These are phyloP conservation scores for Sphenostylis stenocarpa DNA, from an alignment of 306 rosid species.

Conservation along the genomic window DNA sequence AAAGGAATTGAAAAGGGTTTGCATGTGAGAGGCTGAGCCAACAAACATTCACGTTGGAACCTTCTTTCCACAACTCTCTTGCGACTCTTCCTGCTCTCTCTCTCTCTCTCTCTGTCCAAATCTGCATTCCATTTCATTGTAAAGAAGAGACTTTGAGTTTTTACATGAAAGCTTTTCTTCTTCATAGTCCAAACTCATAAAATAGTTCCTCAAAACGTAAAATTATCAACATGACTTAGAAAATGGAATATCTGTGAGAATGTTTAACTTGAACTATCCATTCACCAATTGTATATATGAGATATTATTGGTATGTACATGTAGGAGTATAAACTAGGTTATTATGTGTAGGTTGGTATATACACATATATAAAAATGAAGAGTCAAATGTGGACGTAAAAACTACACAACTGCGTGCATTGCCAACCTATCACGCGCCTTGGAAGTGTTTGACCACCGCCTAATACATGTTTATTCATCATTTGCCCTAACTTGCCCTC, in stretches of 20 bases:
- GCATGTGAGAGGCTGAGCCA: slow-evolving; percentile 60
- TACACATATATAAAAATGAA: neutral
- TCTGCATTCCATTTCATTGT: slow-evolving; percentile 20
- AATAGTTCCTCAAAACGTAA: too few relatives aligned
- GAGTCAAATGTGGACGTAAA: slow-evolving; percentile 68
- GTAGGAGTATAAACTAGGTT: slow-evolving; percentile 23
- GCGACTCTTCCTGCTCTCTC: slow-evolving; percentile 27
- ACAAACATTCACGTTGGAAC: slow-evolving; percentile 81
- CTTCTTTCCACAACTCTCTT: slow-evolving; percentile 50
- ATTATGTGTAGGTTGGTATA: neutral
- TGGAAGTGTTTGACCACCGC: slow-evolving; percentile 56
- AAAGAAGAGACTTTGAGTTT: neutral
- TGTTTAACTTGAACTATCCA: too few relatives aligned
- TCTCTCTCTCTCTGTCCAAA: neutral
- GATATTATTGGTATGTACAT: too few relatives aligned
- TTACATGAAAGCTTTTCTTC: neutral
- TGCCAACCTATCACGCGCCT: slow-evolving; percentile 74
- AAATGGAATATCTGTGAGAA: too few relatives aligned
- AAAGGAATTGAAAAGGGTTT: neutral
- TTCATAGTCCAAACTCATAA: too few relatives aligned
- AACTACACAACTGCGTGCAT: slow-evolving; percentile 56
- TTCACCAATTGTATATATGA: too few relatives aligned
- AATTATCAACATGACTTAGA: too few relatives aligned
- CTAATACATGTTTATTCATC: neutral
- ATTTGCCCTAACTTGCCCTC: slow-evolving; percentile 18